Conservation (phyloP, 495 filamentous ascomycete genomes). For the Penicillium canariense region DNA sequence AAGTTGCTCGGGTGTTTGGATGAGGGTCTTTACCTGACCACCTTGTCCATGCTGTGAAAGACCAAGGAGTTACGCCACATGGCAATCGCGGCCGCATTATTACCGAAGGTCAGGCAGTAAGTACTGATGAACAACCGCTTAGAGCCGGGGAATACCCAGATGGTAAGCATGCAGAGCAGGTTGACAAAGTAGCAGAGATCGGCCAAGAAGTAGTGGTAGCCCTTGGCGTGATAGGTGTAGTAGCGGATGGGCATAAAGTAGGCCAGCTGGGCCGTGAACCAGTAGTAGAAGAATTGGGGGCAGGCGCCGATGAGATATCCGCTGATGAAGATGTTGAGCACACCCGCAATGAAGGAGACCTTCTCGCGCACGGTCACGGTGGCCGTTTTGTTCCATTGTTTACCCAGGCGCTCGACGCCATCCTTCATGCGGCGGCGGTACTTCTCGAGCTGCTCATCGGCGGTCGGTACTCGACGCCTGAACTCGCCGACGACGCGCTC, state of each 20-base stretch:
- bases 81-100: constrained; percentile 96
- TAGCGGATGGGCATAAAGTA: constrained; percentile 97
- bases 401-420: constrained; percentile 81
- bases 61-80: constrained; percentile 99
- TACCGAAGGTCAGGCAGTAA: constrained; percentile 89
- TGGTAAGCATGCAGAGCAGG: constrained; percentile 71
- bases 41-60: constrained; percentile 96
- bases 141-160: constrained; percentile 89
- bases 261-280: constrained; percentile 81
- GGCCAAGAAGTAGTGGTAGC: constrained; percentile 96
- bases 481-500: constrained; percentile 86
- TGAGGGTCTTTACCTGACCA: constrained; percentile 59
- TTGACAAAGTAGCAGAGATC: constrained; percentile 99
- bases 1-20: not conserved
- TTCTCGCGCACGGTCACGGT: constrained; percentile 89
- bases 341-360: constrained; percentile 90
- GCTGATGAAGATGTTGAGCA: constrained; percentile 94
- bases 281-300: constrained; percentile 84
- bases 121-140: constrained; percentile 91
- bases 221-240: constrained; percentile 82
- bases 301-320: constrained; percentile 87
- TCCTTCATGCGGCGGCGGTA: constrained; percentile 83
- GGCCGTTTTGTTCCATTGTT: constrained; percentile 84
- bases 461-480: constrained; percentile 74
- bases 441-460: constrained; percentile 89